Base-by-base conservation (phyloP, 2,329 filamentous ascomycete genomes). In the Fusarium sambucinum region DNA sequence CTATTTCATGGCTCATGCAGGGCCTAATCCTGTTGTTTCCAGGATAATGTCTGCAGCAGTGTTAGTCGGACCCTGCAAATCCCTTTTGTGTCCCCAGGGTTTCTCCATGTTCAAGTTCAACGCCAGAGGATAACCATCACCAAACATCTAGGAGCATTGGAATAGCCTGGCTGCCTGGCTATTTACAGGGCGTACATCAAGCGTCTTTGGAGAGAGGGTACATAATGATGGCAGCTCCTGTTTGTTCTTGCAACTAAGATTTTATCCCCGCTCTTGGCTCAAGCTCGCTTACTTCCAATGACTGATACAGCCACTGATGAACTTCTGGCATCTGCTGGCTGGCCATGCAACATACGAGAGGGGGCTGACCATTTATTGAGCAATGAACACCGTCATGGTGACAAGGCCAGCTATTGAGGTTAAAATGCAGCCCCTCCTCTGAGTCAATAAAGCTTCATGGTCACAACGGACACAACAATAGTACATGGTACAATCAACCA, bases 301-400 rank as follows among this genome's bases (percentile, higher is more conserved):
- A 19, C 46, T 29, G 58, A 45, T 48, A 46, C 56, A 44, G 41
- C 50, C 33, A 35, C 52, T 38, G 46, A 45, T 41, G 38, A n/a
- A 25, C 23, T 25, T 25, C 23, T n/a, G n/a, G 38, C 21, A 38
- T 40, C 45, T 50, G 13, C 32, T 37, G 35, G 35, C 35, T 38
- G 44, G 25, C 51, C 25, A 38, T 50, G 30, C 25, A 47, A 47
- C 47, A 44, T 23, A 38, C 27, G 29, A 52, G 60, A 66, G 41
- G 66, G 66, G 54, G 48, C 37, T 59, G 59, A 46, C 33, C 8
- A 45, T 62, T 63, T 54, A 67, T 63, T 67, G 57, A 69, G 62
- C 66, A 47, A 69, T 70, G 35, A 63, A 45, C 54, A 46, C 53
- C 66, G 66, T 69, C 66, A 69, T 70, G 53, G 57, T 70, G 62